Base-by-base conservation (phyloP, 768 basidiomycete genomes). In the Paxillus ammoniavirescens region DNA sequence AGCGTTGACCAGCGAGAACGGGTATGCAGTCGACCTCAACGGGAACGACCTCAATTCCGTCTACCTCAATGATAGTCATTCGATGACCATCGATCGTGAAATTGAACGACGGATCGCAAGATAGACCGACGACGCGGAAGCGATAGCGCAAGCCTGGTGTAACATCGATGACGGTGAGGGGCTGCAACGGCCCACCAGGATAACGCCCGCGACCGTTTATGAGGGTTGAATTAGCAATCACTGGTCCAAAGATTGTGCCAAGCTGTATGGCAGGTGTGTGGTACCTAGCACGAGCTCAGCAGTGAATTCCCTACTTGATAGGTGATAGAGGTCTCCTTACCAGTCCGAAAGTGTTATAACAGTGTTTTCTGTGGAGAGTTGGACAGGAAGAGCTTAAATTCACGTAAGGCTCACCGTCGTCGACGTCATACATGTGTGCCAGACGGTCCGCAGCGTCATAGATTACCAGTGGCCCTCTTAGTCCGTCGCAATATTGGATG, bases 131-230 rank as follows among this genome's bases (percentile, higher is more conserved):
- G 2, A 86, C 36, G 4, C 83, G 76, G 67, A 85, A 79, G 14
- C 84, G 77, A 57, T 84, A 84, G 5, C 80, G 72, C 42, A 63
- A 65, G 12, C 74, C 73, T 0, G 48, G 53, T 4, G 61, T 42
- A 17, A 85, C 80, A 35, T 70, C 69, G 53, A 84, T 65, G 3
- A 82, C 73, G 0, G 82, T 59, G 23, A 83, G 69, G 2, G 70
- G 60, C 2, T 67, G 60, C 2, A 53, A 23, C 7, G 80, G 76
- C 4, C 80, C 80, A 8, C 70, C 74, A 7, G 56, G 6, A 57
- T 73, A 77, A 40, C 81, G 77, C 21, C 82, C 82, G 15, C 60
- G 61, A 0, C 81, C 81, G 41, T 84, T 84, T 43, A 84, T 81
- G 8, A 84, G 61, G 0, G 76, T 78, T 14, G 81, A 68, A 49